Percentiles rank a stretch among this genome's conserved stretches.
Evolutionary conservation across 2,329 filamentous ascomycete species (phyloP).

Genomic region (Macrophomina phaseolina): DNA sequence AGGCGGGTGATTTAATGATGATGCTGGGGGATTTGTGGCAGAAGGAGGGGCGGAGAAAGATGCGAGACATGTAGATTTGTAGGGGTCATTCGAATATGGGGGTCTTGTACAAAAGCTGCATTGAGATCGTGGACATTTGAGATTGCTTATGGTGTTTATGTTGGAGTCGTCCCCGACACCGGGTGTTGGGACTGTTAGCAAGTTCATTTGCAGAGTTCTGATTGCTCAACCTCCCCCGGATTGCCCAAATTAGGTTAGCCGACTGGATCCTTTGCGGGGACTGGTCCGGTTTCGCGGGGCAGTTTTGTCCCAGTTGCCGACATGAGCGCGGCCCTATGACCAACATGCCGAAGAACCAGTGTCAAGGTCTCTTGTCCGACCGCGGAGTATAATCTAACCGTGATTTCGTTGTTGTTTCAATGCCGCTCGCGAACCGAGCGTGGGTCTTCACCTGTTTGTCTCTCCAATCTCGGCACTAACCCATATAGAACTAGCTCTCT

Average conservation of each 20-base stretch:
- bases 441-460: neutral
- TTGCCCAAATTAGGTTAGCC: slow-evolving; percentile 7
- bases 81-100: neutral
- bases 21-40: neutral
- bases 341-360: neutral
- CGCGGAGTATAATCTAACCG: neutral
- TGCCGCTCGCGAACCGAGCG: neutral
- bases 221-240: slow-evolving; percentile 1
- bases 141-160: neutral
- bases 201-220: neutral
- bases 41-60: neutral
- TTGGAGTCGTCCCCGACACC: slow-evolving; percentile 1
- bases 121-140: neutral
- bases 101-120: neutral
- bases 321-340: neutral
- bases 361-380: neutral
- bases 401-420: neutral
- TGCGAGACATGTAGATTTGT: neutral
- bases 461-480: neutral
- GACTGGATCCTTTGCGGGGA: neutral
- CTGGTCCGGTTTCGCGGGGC: slow-evolving; percentile 7
- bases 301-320: neutral
- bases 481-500: neutral
- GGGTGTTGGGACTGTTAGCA: slow-evolving; percentile 15
- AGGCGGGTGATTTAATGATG: neutral